Percentiles rank a stretch among this genome's conserved stretches.
phyloP scores from a whole-genome alignment of 2,329 filamentous ascomycete genomes.

The Raffaelea deltoideospora region DNA sequence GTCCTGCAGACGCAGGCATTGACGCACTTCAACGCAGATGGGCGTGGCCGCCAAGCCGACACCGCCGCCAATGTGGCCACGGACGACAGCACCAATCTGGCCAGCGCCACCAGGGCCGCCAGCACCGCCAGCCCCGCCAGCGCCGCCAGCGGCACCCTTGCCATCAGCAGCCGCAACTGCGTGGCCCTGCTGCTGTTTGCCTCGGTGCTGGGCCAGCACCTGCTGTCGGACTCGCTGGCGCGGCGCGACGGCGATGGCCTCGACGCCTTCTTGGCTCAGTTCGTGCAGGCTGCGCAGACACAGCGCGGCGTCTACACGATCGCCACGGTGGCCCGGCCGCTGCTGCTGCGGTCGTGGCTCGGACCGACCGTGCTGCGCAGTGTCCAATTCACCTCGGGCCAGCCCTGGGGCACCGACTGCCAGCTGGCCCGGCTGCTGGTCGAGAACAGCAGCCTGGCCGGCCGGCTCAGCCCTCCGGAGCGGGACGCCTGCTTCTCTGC shows the following conservation, averaged over 20 bases:
- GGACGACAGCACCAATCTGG: no score
- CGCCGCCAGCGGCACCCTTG: constrained; percentile 5
- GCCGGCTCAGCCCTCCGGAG: constrained; percentile 7
- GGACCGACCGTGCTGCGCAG: constrained; percentile 12
- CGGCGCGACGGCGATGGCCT: constrained; percentile 10
- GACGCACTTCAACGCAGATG: constrained; percentile 15
- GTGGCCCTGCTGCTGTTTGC: constrained; percentile 19
- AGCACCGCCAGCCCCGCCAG: no score
- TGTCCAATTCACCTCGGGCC: constrained; percentile 5
- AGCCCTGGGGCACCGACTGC: constrained; percentile 13
- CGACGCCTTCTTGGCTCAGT: constrained; percentile 15
- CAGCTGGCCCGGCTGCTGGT: constrained; percentile 10
- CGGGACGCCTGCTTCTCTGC: constrained; percentile 14
- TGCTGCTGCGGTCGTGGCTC: constrained; percentile 14
- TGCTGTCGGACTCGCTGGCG: constrained; percentile 18
- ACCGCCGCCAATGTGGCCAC: no score
- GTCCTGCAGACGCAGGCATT: constrained; percentile 18
- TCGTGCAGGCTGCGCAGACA: constrained; percentile 14
- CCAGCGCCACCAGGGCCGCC: no score
- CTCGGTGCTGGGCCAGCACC: constrained; percentile 17
- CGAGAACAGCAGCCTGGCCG: constrained; percentile 3
- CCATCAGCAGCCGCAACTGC: constrained; percentile 16
- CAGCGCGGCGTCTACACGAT: constrained; percentile 12
- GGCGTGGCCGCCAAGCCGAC: no score
- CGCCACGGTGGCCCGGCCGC: constrained; percentile 12